Conservation (phyloP, 352 stramenopile genomes). For the Pythium aphanidermatum region DNA sequence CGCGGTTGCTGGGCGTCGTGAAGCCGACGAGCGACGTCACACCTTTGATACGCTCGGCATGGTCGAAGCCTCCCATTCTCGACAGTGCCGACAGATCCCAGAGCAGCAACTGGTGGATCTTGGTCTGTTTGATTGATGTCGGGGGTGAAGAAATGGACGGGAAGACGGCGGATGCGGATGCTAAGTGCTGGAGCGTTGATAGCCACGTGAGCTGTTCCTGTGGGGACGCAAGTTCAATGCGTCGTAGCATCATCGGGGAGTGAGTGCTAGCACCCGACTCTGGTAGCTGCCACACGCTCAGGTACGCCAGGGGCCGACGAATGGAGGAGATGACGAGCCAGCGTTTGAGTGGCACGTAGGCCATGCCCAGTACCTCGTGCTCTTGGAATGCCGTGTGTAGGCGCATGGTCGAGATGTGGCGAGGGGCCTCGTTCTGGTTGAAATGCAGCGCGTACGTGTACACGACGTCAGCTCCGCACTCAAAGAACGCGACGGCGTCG, state of each 20-base stretch:
- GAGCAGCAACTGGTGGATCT: slow-evolving; percentile 47
- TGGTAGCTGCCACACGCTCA: slow-evolving; percentile 53
- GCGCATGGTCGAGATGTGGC: slow-evolving; percentile 57
- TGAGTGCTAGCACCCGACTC: slow-evolving; percentile 24
- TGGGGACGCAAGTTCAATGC: slow-evolving; percentile 41
- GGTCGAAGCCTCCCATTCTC: slow-evolving; percentile 14
- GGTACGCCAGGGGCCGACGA: slow-evolving; percentile 30
- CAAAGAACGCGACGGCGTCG: slow-evolving; percentile 64
- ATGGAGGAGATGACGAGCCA: slow-evolving; percentile 56
- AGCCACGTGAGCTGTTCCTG: slow-evolving; percentile 61
- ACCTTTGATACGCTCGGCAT: slow-evolving; percentile 44
- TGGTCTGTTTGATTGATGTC: slow-evolving; percentile 30
- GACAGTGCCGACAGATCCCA: slow-evolving; percentile 32
- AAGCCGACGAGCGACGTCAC: slow-evolving; percentile 38
- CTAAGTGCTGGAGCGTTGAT: slow-evolving; percentile 39
- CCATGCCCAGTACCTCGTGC: slow-evolving; percentile 49
- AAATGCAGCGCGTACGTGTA: slow-evolving; percentile 61
- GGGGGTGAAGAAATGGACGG: slow-evolving; percentile 25
- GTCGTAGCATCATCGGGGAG: slow-evolving; percentile 52
- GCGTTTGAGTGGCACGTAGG: slow-evolving; percentile 36
- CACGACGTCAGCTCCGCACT: slow-evolving; percentile 57
- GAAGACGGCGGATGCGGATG: slow-evolving; percentile 43
- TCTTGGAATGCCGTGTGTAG: slow-evolving; percentile 74
- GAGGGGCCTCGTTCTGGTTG: slow-evolving; percentile 48
- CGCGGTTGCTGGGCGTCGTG: slow-evolving; percentile 40